A percentile compares a stretch with the other conserved stretches of the same genome.
Evolutionary conservation across 1,284 basidiomycete species (phyloP).

Genomic region (Neotropicomus parvogracilis): DNA sequence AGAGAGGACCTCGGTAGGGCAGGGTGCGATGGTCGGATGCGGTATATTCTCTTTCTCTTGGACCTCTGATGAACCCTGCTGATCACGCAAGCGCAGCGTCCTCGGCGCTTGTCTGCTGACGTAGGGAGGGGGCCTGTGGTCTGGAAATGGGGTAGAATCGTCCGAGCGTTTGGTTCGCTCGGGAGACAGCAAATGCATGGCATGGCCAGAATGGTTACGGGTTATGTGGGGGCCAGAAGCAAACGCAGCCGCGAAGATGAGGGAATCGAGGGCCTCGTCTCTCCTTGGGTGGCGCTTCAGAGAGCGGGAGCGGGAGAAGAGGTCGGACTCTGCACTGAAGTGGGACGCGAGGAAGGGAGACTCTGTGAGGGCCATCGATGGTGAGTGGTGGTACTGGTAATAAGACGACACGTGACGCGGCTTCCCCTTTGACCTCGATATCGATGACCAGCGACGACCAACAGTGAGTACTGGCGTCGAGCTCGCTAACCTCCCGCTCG

Average conservation of each 20-base stretch:
- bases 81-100: slow-evolving; percentile 46
- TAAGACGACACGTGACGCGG: too few relatives aligned
- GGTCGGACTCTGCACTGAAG: slow-evolving; percentile 34
- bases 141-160: slow-evolving; percentile 32
- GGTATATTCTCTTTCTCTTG: slow-evolving; percentile 30
- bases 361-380: slow-evolving; percentile 32
- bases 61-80: slow-evolving; percentile 11
- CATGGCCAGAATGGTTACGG: slow-evolving; percentile 53
- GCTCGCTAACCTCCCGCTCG: background rate
- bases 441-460: slow-evolving; percentile 11
- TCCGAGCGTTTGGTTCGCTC: slow-evolving; percentile 44
- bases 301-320: slow-evolving; percentile 39
- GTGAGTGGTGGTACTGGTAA: background rate
- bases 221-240: slow-evolving; percentile 71
- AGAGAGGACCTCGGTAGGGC: slow-evolving; percentile 25
- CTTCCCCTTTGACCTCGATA: slow-evolving; percentile 5
- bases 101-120: slow-evolving; percentile 72
- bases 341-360: slow-evolving; percentile 26
- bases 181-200: slow-evolving; percentile 48
- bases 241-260: slow-evolving; percentile 67
- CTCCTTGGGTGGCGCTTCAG: slow-evolving; percentile 44
- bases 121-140: slow-evolving; percentile 50
- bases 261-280: slow-evolving; percentile 68
- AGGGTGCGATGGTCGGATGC: slow-evolving; percentile 27
- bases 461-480: background rate